A percentile compares a stretch with the other conserved stretches of the same genome.
These are phyloP conservation scores for Candida anglica DNA, from an alignment of 805 yeast genomes.

Conservation along the genomic window DNA sequence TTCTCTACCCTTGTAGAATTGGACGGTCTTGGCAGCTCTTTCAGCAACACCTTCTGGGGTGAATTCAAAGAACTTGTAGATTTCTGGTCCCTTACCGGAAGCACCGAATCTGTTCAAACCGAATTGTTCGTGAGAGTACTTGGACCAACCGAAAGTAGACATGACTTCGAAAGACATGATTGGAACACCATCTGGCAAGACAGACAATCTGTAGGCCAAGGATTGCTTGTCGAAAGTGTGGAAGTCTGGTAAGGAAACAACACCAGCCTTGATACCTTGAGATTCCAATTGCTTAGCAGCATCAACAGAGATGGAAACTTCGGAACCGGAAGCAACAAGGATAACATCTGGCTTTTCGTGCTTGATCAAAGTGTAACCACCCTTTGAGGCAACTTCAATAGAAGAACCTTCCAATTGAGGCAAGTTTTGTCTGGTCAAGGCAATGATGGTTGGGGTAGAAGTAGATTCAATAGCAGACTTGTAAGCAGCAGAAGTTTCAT, in stretches of 20 bases:
- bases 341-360: constrained; percentile 64
- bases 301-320: constrained; percentile 77
- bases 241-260: constrained; percentile 94
- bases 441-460: constrained; percentile 69
- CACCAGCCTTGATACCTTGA: constrained; percentile 68
- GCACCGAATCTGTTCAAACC: constrained; percentile 97
- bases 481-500: constrained; percentile 84
- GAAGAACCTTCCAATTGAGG: constrained; percentile 93
- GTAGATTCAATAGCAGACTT: constrained; percentile 56
- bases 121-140: constrained; percentile 93
- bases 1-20: constrained; percentile 75
- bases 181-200: constrained; percentile 94
- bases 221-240: constrained; percentile 83
- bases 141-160: constrained; percentile 89
- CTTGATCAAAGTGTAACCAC: constrained; percentile 77
- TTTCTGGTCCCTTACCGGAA: constrained; percentile 82
- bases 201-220: constrained; percentile 73
- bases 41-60: constrained; percentile 89
- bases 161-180: constrained; percentile 90
- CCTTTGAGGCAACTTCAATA: constrained; percentile 86
- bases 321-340: constrained; percentile 91
- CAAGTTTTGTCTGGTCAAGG: constrained; percentile 80
- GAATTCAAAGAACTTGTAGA: constrained; percentile 84
- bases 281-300: constrained; percentile 70
- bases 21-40: constrained; percentile 75